Percentiles rank a stretch among this genome's conserved stretches.
phyloP scores from a whole-genome alignment of 106 monocot genomes.

The Phalaenopsis aphrodite region DNA sequence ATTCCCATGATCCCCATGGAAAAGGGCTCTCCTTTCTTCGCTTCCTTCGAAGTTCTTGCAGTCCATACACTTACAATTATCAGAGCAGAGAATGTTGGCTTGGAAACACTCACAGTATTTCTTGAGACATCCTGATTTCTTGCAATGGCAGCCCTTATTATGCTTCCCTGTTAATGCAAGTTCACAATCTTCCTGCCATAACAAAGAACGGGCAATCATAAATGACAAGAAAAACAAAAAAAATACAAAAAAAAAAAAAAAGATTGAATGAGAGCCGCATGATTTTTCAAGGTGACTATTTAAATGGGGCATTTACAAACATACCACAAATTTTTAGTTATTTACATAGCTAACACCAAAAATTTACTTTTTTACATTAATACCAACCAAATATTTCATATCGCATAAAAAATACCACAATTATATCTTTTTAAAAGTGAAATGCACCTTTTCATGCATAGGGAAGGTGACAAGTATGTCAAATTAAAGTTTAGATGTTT shows the following conservation, averaged over 20 bases:
- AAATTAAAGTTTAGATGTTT: no score
- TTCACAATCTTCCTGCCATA: constrained; percentile 65
- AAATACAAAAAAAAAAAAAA: not conserved
- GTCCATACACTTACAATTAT: constrained; percentile 86
- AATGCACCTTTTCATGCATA: no score
- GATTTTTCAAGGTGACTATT: not conserved
- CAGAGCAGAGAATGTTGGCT: constrained; percentile 87
- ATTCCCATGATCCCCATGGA: constrained; percentile 57
- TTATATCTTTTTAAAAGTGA: no score
- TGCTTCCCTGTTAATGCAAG: constrained; percentile 76
- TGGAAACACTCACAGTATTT: constrained; percentile 99
- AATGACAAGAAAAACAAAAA: not conserved
- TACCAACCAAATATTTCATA: no score
- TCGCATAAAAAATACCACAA: no score
- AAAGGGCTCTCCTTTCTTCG: constrained; percentile 71
- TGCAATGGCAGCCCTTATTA: constrained; percentile 93
- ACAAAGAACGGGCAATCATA: not conserved
- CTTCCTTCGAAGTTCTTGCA: constrained; percentile 91
- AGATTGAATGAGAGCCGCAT: not conserved
- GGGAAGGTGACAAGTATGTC: no score
- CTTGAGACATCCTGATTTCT: constrained; percentile 91
- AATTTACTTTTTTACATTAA: no score
- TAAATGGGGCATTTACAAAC: no score
- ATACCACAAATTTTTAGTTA: no score
- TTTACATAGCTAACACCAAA: no score